These are phyloP conservation scores for Hirsutella thompsonii DNA, from an alignment of 2,329 filamentous ascomycete genomes.

Conservation along the genomic window DNA sequence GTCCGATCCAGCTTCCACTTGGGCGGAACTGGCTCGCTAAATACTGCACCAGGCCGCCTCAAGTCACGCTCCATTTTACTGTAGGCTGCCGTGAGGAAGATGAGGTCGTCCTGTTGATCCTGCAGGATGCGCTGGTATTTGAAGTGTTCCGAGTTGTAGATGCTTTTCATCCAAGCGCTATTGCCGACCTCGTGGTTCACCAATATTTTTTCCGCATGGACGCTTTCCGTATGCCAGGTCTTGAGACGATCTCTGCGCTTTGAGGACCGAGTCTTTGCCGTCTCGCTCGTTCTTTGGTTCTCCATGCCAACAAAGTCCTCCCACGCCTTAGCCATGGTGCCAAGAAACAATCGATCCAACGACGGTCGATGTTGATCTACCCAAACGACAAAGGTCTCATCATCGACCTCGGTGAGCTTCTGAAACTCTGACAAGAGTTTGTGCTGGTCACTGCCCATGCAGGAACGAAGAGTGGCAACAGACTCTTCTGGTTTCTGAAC, in stretches of 20 bases:
- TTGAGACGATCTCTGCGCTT: constrained; percentile 75
- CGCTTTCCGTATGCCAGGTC: constrained; percentile 62
- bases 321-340: constrained; percentile 70
- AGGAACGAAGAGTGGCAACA: constrained; percentile 57
- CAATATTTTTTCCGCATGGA: constrained; percentile 56
- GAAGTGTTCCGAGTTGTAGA: constrained; percentile 80
- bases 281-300: constrained; percentile 68
- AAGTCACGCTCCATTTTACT: constrained; percentile 69
- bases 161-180: constrained; percentile 87
- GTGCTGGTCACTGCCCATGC: constrained; percentile 56
- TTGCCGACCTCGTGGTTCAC: constrained; percentile 79
- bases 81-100: constrained; percentile 64
- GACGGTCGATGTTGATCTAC: constrained; percentile 69
- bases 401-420: constrained; percentile 76
- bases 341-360: constrained; percentile 72
- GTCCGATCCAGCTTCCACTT: constrained; percentile 95
- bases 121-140: constrained; percentile 83
- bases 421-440: constrained; percentile 66
- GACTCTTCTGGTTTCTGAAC: constrained; percentile 87
- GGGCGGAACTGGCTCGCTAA: constrained; percentile 47
- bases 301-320: constrained; percentile 75
- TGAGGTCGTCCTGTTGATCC: constrained; percentile 83
- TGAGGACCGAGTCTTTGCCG: constrained; percentile 52
- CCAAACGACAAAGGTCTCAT: constrained; percentile 78
- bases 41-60: constrained; percentile 66